These are phyloP conservation scores for Neostapfia colusana DNA, from an alignment of 176 grass and related monocot species.

Conservation along the genomic window DNA sequence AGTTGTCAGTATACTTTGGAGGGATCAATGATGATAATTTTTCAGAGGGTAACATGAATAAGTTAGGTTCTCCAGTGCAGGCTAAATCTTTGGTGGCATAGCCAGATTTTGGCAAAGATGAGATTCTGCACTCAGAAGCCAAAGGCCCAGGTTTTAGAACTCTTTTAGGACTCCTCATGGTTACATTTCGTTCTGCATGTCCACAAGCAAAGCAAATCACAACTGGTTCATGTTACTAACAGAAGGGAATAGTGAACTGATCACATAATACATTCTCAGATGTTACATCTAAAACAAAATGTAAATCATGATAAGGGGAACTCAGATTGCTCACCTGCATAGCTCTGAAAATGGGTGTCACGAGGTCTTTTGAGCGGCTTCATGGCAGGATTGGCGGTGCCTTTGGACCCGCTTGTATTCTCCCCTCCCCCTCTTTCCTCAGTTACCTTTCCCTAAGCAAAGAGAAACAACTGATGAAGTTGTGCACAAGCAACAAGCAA, in stretches of 20 bases:
- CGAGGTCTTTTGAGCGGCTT: constrained; percentile 59
- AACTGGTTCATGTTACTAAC: constrained; percentile 16
- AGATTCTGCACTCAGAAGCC: constrained; percentile 34
- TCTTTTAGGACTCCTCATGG: constrained; percentile 63
- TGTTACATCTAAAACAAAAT: constrained; percentile 28
- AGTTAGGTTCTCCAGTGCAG: constrained; percentile 44
- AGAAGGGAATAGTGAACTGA: constrained; percentile 28
- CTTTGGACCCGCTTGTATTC: constrained; percentile 31
- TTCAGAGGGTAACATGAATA: constrained; percentile 63
- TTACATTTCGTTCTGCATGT: constrained; percentile 46
- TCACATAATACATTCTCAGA: not conserved
- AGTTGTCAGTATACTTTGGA: constrained; percentile 43
- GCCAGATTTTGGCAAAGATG: constrained; percentile 43
- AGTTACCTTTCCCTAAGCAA: constrained; percentile 42
- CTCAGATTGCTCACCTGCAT: constrained; percentile 57
- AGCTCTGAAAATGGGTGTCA: constrained; percentile 52
- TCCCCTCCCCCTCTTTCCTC: constrained; percentile 34
- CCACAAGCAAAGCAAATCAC: constrained; percentile 37
- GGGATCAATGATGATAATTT: constrained; percentile 53
- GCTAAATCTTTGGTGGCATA: constrained; percentile 32
- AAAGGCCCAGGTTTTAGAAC: constrained; percentile 38
- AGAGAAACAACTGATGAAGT: constrained; percentile 29
- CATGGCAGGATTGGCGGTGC: constrained; percentile 34
- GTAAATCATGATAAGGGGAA: constrained; percentile 5
- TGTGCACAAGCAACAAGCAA: constrained; percentile 7